Conservation (phyloP, 768 basidiomycete genomes). For the Xerocomus brunneocitrinus region DNA sequence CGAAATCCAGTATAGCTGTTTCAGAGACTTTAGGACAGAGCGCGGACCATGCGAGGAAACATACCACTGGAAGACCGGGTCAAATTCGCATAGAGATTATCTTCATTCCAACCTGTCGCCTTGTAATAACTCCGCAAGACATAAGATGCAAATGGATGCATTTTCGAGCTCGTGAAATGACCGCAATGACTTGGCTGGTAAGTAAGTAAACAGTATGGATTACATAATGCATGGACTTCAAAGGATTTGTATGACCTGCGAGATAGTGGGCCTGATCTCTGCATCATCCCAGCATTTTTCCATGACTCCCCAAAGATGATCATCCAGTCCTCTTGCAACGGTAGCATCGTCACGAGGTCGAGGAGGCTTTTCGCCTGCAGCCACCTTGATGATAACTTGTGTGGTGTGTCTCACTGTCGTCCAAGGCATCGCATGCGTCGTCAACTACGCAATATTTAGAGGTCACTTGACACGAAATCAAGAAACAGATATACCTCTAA, state of each 20-base stretch:
- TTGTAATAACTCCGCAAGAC: slow-evolving; percentile 86
- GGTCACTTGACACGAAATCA: background rate
- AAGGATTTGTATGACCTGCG: slow-evolving; percentile 27
- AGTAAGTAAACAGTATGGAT: background rate
- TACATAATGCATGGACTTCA: slow-evolving; percentile 14
- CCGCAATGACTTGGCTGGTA: background rate
- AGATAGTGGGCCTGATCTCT: slow-evolving; percentile 38
- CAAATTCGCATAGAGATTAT: slow-evolving; percentile 87
- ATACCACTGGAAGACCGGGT: slow-evolving; percentile 86
- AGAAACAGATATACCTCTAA: slow-evolving; percentile 39
- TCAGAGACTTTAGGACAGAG: slow-evolving; percentile 4
- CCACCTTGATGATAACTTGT: slow-evolving; percentile 45
- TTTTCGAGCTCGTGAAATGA: slow-evolving; percentile 23
- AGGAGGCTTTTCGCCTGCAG: slow-evolving; percentile 39
- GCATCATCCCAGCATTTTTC: slow-evolving; percentile 40
- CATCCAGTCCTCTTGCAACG: slow-evolving; percentile 40
- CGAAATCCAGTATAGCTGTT: slow-evolving; percentile 87
- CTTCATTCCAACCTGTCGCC: slow-evolving; percentile 96
- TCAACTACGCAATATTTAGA: slow-evolving; percentile 32
- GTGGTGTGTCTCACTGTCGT: slow-evolving; percentile 47
- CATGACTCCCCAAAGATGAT: slow-evolving; percentile 44
- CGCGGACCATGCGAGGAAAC: slow-evolving; percentile 14
- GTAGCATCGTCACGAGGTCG: slow-evolving; percentile 36
- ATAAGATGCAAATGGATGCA: slow-evolving; percentile 87
- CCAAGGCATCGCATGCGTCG: slow-evolving; percentile 54